Conservation (phyloP, 192 early-diverging fungal genomes). For the Coemansia sp. region DNA sequence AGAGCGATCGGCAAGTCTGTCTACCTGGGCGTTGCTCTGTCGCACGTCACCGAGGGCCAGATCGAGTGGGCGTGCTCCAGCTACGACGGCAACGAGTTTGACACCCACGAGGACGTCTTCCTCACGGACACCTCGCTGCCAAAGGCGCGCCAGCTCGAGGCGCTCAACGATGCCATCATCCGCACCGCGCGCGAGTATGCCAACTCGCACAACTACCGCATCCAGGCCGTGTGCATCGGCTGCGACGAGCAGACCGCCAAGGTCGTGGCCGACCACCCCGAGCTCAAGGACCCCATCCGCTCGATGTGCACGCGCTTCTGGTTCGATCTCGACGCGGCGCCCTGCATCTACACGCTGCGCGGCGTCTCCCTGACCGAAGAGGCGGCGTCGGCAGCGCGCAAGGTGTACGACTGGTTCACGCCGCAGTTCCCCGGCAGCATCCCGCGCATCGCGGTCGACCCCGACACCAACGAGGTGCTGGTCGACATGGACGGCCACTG, state of each 20-base stretch:
- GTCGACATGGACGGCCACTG: slow-evolving; percentile 75
- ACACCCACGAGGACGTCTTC: slow-evolving; percentile 57
- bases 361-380: slow-evolving; percentile 65
- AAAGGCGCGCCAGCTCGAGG: slow-evolving; percentile 45
- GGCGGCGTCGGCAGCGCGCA: slow-evolving; percentile 69
- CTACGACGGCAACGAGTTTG: slow-evolving; percentile 68
- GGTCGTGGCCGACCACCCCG: slow-evolving; percentile 33
- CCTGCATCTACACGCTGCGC: slow-evolving; percentile 65
- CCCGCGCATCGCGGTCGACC: slow-evolving; percentile 65
- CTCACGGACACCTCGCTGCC: slow-evolving; percentile 12
- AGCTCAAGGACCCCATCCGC: slow-evolving; percentile 44
- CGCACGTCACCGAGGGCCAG: slow-evolving; percentile 23
- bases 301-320: slow-evolving; percentile 59
- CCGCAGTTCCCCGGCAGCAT: slow-evolving; percentile 71
- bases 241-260: slow-evolving; percentile 48
- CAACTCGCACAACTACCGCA: slow-evolving; percentile 60
- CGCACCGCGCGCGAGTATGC: slow-evolving; percentile 56
- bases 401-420: slow-evolving; percentile 67
- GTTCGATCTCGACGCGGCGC: slow-evolving; percentile 73
- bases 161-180: slow-evolving; percentile 54
- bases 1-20: slow-evolving; percentile 47
- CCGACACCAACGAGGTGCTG: slow-evolving; percentile 60
- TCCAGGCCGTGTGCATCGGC: slow-evolving; percentile 65
- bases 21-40: slow-evolving; percentile 50
- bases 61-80: slow-evolving; percentile 62